Base-by-base conservation (phyloP, 148 eudicot species). In the Silene uniflora region DNA sequence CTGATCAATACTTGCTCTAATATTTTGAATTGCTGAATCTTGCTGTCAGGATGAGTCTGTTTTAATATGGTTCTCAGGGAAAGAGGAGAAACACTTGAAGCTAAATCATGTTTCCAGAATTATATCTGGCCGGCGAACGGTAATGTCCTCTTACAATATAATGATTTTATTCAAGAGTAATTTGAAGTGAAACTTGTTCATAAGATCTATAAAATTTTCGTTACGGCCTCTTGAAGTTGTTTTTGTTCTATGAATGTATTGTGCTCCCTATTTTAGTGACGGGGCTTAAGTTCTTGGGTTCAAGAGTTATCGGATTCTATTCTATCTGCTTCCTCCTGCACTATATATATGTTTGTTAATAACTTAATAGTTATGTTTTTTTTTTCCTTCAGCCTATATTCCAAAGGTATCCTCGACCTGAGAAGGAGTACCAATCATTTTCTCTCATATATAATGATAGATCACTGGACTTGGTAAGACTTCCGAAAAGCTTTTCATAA, bases 391-490 rank as follows among this genome's bases (percentile, higher is more conserved):
- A 94, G 98, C 96, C 98, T 78, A 94, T 94, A 62, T 94, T 94
- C 76, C 98, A 91, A 86, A 83, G 98, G 81, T 85, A 91, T 83
- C 98, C 98, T 65, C 89, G 98, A 72, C 98, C 98, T 32, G 98
- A 94, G 88, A 94, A 94, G 83, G 98, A 94, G 81, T 94, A 94
- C 85, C 98, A 94, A 81, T 94, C 98, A 32, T 94, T 94, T 79
- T 94, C 98, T 73, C 92, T 94, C 42, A n/a, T n/a, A n/a, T n/a
- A n/a, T n/a, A n/a, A n/a, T n/a, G n/a, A n/a, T n/a, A n/a, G n/a
- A n/a, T n/a, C 98, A 73, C 80, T 94, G 80, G 97, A 94, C 82
- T 81, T 94, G 98, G 98, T 94, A 81, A 87, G 93, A 23, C 24
- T 71, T 60, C 14, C 39, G 46, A 24, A 67, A 13, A 52, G 52